Percentiles rank a stretch among this genome's conserved stretches.
Evolutionary conservation across 352 stramenopile genomes (phyloP).

Genomic region (Halophytophthora polymorphica): DNA sequence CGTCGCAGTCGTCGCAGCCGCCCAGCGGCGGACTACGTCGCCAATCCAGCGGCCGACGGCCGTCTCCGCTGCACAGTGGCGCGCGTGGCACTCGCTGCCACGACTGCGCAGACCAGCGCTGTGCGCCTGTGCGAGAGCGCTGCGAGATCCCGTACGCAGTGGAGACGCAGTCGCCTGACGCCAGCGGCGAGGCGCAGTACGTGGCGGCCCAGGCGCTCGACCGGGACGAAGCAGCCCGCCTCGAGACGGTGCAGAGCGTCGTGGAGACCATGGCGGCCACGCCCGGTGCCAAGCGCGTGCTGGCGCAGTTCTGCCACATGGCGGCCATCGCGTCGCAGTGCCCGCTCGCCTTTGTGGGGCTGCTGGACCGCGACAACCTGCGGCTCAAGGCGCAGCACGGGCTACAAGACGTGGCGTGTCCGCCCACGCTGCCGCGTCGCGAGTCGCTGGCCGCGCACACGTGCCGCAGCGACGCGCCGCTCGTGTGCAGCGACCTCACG

Average conservation of each 20-base stretch:
- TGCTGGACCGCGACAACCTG: conserved; percentile 61
- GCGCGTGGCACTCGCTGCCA: conserved; percentile 37
- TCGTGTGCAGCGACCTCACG: conserved; percentile 67
- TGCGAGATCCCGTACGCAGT: conserved; percentile 54
- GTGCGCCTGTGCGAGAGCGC: conserved; percentile 47
- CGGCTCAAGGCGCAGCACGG: conserved; percentile 51
- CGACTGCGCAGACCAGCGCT: conserved; percentile 62
- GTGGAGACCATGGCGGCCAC: conserved; percentile 38
- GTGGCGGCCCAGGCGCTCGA: conserved; percentile 44
- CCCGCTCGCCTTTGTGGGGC: conserved; percentile 59
- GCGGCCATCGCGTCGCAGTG: conserved; percentile 68
- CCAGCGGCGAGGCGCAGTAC: conserved; percentile 25
- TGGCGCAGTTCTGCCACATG: conserved; percentile 76
- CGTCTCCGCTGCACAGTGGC: too few species aligned
- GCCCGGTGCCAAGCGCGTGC: conserved; percentile 36
- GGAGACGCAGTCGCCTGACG: not conserved
- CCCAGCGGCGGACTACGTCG: conserved; percentile 24
- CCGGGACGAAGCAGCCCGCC: conserved; percentile 53
- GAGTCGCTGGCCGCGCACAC: conserved; percentile 63
- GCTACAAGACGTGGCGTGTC: too few species aligned
- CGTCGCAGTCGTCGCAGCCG: conserved; percentile 2
- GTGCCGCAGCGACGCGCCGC: conserved; percentile 50
- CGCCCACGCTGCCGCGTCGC: conserved; percentile 29
- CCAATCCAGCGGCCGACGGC: conserved; percentile 18
- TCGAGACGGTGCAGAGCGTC: conserved; percentile 44